Evolutionary conservation across 2,329 filamentous ascomycete genomes (phyloP).

Genomic region (Cordyceps cicadae): DNA sequence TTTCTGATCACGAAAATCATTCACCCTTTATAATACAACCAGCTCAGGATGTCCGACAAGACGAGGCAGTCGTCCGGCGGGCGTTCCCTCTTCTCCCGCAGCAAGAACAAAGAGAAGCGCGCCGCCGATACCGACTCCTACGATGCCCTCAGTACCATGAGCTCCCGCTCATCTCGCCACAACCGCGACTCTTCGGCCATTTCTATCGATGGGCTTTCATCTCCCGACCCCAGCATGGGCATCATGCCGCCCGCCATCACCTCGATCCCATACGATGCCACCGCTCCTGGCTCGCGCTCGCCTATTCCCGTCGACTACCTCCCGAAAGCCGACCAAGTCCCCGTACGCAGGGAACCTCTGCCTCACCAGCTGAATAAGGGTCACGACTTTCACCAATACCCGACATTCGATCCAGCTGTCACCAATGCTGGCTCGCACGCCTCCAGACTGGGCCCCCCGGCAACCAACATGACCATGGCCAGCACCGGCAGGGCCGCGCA

Average conservation of each 20-base stretch:
- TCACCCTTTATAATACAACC: background rate
- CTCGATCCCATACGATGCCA: constrained; percentile 76
- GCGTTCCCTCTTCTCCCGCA: constrained; percentile 81
- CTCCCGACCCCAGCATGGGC: constrained; percentile 58
- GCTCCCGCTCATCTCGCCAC: constrained; percentile 67
- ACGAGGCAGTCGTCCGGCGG: constrained; percentile 67
- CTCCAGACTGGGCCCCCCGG: constrained; percentile 42
- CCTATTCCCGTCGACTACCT: constrained; percentile 68
- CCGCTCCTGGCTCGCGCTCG: constrained; percentile 55
- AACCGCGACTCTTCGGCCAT: constrained; percentile 63
- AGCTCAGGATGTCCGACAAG: constrained; percentile 60
- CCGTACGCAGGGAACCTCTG: constrained; percentile 60
- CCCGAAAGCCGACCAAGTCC: constrained; percentile 56
- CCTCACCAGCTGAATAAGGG: constrained; percentile 80
- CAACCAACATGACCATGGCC: constrained; percentile 61
- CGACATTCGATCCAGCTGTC: constrained; percentile 54
- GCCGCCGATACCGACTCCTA: constrained; percentile 54
- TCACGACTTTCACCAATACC: constrained; percentile 84
- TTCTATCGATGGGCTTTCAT: constrained; percentile 60
- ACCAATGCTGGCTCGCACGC: constrained; percentile 43
- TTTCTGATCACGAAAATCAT: constrained; percentile 16
- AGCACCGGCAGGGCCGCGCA: constrained; percentile 63
- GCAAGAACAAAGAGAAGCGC: constrained; percentile 67
- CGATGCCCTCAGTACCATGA: constrained; percentile 52
- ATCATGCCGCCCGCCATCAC: constrained; percentile 77